Evolutionary conservation across 2,329 filamentous ascomycete genomes (phyloP).

Genomic region (Fusarium verrucosum): DNA sequence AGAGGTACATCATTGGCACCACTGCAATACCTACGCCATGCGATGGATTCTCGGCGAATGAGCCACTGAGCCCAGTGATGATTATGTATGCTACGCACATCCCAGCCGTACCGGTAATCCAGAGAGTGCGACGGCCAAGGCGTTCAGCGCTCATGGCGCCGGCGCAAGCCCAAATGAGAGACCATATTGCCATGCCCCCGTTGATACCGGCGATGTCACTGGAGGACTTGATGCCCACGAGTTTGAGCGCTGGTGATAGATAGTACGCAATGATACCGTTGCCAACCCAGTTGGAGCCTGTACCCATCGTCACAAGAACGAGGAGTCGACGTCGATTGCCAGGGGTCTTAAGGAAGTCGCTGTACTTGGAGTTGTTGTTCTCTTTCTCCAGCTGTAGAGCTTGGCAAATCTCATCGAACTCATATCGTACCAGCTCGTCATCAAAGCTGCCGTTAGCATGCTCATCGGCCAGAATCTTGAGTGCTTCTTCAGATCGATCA

Average conservation of each 20-base stretch:
- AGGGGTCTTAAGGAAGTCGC: slow-evolving; percentile 67
- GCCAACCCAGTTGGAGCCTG: slow-evolving; percentile 72
- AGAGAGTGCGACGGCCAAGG: slow-evolving; percentile 22
- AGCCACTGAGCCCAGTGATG: slow-evolving; percentile 6
- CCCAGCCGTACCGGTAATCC: slow-evolving; percentile 17
- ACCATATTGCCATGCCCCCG: slow-evolving; percentile 34
- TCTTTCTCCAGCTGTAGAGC: slow-evolving; percentile 66
- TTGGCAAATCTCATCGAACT: slow-evolving; percentile 70
- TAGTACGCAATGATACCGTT: slow-evolving; percentile 73
- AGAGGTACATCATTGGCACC: slow-evolving; percentile 30
- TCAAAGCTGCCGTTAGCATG: slow-evolving; percentile 68
- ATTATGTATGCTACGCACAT: slow-evolving; percentile 22
- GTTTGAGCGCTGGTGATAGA: slow-evolving; percentile 60
- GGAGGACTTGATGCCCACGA: slow-evolving; percentile 20
- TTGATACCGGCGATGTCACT: slow-evolving; percentile 27
- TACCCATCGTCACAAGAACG: slow-evolving; percentile 67
- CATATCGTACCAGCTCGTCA: slow-evolving; percentile 68
- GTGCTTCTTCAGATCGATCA: slow-evolving; percentile 47
- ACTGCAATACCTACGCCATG: slow-evolving; percentile 21
- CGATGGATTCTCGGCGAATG: slow-evolving; percentile 17
- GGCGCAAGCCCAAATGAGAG: slow-evolving; percentile 16
- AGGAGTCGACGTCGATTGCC: slow-evolving; percentile 71
- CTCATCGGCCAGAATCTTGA: slow-evolving; percentile 67
- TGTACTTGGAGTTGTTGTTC: slow-evolving; percentile 60
- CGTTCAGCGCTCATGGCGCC: slow-evolving; percentile 27